Evolutionary conservation across 345 rosid genomes (phyloP).

Genomic region (Moricandia moricandioides): DNA sequence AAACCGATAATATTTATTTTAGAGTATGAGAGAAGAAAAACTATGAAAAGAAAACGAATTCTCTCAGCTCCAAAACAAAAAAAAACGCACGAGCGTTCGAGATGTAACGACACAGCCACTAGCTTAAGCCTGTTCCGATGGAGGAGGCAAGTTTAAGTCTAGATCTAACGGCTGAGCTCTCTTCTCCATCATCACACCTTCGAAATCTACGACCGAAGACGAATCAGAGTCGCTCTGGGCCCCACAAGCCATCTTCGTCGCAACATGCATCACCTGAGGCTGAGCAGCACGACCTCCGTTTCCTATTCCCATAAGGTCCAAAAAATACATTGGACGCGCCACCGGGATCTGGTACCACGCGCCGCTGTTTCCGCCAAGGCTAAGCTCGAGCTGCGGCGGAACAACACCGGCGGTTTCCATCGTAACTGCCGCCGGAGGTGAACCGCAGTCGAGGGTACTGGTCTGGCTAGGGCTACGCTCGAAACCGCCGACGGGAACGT

Average conservation of each 20-base stretch:
- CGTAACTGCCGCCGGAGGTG: slow-evolving; percentile 43
- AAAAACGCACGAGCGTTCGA: slow-evolving; percentile 14
- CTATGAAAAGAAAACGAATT: slow-evolving; percentile 4
- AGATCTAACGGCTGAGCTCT: slow-evolving; percentile 45
- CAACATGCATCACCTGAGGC: slow-evolving; percentile 29
- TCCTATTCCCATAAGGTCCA: slow-evolving; percentile 54
- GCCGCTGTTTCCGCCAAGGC: slow-evolving; percentile 18
- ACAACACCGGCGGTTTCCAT: slow-evolving; percentile 1
- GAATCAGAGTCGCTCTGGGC: slow-evolving; percentile 69
- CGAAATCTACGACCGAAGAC: slow-evolving; percentile 58
- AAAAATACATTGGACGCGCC: slow-evolving; percentile 46
- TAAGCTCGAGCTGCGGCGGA: slow-evolving; percentile 58
- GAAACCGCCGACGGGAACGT: slow-evolving; percentile 10
- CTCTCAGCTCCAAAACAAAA: slow-evolving; percentile 21
- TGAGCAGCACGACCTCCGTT: slow-evolving; percentile 22
- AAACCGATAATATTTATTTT: slow-evolving; percentile 19
- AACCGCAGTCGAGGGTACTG: slow-evolving; percentile 71
- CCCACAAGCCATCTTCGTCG: slow-evolving; percentile 17
- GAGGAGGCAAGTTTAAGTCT: slow-evolving; percentile 69
- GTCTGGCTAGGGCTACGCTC: slow-evolving; percentile 73
- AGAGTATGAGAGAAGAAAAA: slow-evolving; percentile 1
- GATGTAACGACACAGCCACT: slow-evolving; percentile 23
- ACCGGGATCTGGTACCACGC: slow-evolving; percentile 35
- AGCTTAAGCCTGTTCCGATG: slow-evolving; percentile 56
- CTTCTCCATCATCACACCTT: slow-evolving; percentile 31